Conservation (phyloP, 2,329 filamentous ascomycete species). For the Beauveria sp. region DNA sequence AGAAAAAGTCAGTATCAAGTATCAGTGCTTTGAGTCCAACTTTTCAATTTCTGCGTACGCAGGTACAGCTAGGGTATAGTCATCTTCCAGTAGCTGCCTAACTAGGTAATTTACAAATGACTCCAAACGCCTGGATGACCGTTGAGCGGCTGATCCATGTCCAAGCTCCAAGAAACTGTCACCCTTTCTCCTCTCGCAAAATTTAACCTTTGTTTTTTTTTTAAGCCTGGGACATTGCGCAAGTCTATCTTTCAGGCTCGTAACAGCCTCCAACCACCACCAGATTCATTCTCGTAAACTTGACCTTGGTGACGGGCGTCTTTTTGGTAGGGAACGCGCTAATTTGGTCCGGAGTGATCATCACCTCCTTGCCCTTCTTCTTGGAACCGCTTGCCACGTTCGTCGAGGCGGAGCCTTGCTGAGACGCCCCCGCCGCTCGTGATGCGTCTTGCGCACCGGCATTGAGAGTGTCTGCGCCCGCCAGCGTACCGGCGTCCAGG, state of each 20-base stretch:
- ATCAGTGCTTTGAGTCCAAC: no score
- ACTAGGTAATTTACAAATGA: not conserved
- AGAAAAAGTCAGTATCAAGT: no score
- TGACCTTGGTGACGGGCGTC: slow-evolving; percentile 85
- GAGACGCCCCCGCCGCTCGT: slow-evolving; percentile 13
- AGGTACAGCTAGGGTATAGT: not conserved
- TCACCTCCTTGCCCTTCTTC: slow-evolving; percentile 85
- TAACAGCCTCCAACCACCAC: slow-evolving; percentile 76
- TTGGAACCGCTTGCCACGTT: slow-evolving; percentile 35
- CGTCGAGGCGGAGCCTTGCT: slow-evolving; percentile 20
- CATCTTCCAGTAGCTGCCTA: not conserved
- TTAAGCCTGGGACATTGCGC: not conserved
- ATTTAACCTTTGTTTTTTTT: not conserved
- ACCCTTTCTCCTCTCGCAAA: not conserved
- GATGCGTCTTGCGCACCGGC: slow-evolving; percentile 5
- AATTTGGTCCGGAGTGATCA: slow-evolving; percentile 88
- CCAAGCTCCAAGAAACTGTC: not conserved
- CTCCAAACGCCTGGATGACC: not conserved
- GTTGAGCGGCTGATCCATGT: not conserved
- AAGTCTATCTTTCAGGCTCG: slow-evolving; percentile 41
- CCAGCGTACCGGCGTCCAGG: slow-evolving; percentile 32
- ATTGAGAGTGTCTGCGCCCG: slow-evolving; percentile 29
- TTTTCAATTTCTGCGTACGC: not conserved
- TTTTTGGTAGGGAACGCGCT: slow-evolving; percentile 94
- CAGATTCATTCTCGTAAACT: slow-evolving; percentile 92